A percentile compares a stretch with the other conserved stretches of the same genome.
Conservation (phyloP, 345 rosid species). For the Corchorus olitorius region DNA sequence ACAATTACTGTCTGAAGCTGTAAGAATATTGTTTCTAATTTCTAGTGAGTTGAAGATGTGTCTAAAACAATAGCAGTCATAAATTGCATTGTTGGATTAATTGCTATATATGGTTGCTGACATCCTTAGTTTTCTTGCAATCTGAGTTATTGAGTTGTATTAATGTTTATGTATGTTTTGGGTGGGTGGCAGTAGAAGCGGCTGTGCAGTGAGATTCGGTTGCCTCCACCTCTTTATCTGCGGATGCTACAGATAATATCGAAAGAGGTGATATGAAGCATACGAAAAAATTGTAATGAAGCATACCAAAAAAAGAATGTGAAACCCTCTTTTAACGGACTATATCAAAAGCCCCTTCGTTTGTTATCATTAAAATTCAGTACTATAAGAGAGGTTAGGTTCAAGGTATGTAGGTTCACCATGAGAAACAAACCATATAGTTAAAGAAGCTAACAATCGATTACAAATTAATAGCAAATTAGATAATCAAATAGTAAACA, state of each 20-base stretch:
- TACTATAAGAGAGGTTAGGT: no score
- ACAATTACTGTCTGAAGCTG: conserved; percentile 80
- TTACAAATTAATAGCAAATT: no score
- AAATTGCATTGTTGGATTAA: not conserved
- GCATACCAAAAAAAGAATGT: not conserved
- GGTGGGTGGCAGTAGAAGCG: conserved; percentile 78
- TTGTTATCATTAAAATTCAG: no score
- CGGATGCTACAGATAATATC: conserved; percentile 85
- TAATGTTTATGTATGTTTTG: conserved; percentile 4
- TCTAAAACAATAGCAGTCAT: not conserved
- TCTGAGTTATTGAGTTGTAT: not conserved
- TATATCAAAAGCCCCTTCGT: not conserved
- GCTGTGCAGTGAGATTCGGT: conserved; percentile 66
- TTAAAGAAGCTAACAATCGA: no score
- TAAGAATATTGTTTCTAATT: conserved; percentile 35
- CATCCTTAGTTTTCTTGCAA: not conserved
- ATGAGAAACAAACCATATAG: no score
- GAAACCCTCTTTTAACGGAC: not conserved
- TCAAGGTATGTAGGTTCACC: no score
- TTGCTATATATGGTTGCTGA: not conserved
- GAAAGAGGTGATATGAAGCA: no score
- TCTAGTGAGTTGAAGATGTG: not conserved
- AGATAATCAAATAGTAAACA: no score
- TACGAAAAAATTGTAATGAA: conserved; percentile 5
- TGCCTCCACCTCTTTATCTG: conserved; percentile 78